These are phyloP conservation scores for Lentinula sp. DNA, from an alignment of 768 basidiomycete species.

Conservation along the genomic window DNA sequence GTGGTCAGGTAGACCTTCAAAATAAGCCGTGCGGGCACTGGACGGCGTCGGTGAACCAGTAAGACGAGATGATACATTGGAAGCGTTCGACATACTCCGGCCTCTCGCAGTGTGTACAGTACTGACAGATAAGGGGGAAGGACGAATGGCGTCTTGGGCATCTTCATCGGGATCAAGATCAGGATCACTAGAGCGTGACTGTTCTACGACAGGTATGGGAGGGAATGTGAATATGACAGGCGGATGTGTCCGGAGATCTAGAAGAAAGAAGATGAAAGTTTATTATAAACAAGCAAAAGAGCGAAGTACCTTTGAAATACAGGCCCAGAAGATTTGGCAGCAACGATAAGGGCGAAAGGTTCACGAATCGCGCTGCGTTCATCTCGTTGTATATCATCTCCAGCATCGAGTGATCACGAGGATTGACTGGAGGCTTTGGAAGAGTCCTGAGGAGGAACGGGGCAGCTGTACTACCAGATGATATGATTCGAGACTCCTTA, in stretches of 20 bases:
- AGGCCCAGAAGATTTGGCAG: slow-evolving; percentile 50
- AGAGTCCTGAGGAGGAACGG: slow-evolving; percentile 30
- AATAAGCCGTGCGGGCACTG: not conserved
- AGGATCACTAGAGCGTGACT: slow-evolving; percentile 4
- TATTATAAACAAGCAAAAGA: not conserved
- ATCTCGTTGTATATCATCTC: slow-evolving; percentile 63
- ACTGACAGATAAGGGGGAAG: slow-evolving; percentile 13
- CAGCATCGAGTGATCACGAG: slow-evolving; percentile 61
- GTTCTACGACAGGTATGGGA: slow-evolving; percentile 20
- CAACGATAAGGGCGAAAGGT: slow-evolving; percentile 56
- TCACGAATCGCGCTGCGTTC: slow-evolving; percentile 65
- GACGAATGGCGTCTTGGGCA: slow-evolving; percentile 27
- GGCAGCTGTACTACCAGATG: not conserved
- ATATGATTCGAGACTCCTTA: not conserved
- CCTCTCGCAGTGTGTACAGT: not conserved
- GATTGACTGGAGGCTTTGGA: slow-evolving; percentile 42
- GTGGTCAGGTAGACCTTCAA: slow-evolving; percentile 12
- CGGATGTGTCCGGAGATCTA: slow-evolving; percentile 64
- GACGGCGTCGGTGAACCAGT: not conserved
- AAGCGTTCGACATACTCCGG: not conserved
- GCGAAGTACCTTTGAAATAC: slow-evolving; percentile 53
- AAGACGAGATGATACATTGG: not conserved
- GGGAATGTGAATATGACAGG: slow-evolving; percentile 59
- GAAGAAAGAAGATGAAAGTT: not conserved
- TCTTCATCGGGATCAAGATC: slow-evolving; percentile 21